phyloP scores from a whole-genome alignment of 257 asterid species.

The Gentiana macrophylla region DNA sequence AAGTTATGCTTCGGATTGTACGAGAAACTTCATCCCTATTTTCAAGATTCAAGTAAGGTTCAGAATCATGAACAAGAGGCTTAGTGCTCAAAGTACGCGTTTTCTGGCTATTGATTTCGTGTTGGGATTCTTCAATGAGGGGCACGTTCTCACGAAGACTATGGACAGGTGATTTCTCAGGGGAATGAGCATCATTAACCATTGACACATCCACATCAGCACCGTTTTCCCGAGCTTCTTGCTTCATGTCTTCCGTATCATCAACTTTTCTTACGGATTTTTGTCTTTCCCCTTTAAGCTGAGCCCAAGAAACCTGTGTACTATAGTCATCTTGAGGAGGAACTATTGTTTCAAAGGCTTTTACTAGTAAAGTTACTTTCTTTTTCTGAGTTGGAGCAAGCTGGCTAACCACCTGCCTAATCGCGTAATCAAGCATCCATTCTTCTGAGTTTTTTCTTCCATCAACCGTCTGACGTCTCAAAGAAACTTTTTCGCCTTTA shows the following conservation, averaged over 20 bases:
- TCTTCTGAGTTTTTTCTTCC: slow-evolving; percentile 64
- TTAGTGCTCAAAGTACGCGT: background rate
- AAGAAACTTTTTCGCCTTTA: slow-evolving; percentile 48
- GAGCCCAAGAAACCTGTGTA: slow-evolving; percentile 25
- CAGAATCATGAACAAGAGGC: background rate
- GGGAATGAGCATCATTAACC: background rate
- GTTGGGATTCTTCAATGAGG: background rate
- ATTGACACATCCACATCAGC: background rate
- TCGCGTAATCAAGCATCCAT: slow-evolving; percentile 98
- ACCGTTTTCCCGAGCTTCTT: background rate
- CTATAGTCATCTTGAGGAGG: slow-evolving; percentile 46
- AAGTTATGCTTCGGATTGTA: no score
- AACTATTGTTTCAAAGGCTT: slow-evolving; percentile 90
- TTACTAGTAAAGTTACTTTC: slow-evolving; percentile 74
- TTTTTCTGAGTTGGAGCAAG: slow-evolving; percentile 90
- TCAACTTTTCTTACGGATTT: slow-evolving; percentile 5
- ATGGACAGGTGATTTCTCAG: background rate
- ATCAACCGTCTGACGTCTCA: slow-evolving; percentile 51
- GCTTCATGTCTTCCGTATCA: slow-evolving; percentile 6
- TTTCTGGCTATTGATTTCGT: background rate
- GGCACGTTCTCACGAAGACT: background rate
- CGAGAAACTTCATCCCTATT: background rate
- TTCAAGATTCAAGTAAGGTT: background rate
- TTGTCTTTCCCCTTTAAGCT: slow-evolving; percentile 8
- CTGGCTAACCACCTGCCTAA: slow-evolving; percentile 76